Conservation (phyloP, 1,139 yeast species). For the Yamadazyma spencermartinsiae region DNA sequence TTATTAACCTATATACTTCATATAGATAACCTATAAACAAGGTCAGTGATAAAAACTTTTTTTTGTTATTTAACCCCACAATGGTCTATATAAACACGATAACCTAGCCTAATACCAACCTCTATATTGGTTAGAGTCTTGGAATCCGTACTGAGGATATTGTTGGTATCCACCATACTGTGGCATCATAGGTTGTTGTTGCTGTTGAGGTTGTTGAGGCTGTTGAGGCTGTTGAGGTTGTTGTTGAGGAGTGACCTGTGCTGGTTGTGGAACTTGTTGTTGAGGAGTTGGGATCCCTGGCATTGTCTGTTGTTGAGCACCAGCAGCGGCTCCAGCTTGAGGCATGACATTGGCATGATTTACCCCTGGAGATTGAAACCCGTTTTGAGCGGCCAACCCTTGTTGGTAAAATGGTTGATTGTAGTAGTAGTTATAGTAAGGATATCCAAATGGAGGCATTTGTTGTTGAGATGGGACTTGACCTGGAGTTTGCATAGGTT, state of each 20-base stretch:
- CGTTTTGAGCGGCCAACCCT: slow-evolving; percentile 29
- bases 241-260: slow-evolving; percentile 9
- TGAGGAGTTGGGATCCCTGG: slow-evolving; percentile 18
- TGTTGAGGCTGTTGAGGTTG: slow-evolving; percentile 21
- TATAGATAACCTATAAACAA: slow-evolving; percentile 3
- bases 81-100: slow-evolving; percentile 1
- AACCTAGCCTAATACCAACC: slow-evolving; percentile 31
- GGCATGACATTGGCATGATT: slow-evolving; percentile 12
- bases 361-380: slow-evolving; percentile 16
- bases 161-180: slow-evolving; percentile 51
- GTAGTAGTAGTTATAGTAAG: slow-evolving; percentile 47
- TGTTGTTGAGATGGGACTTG: slow-evolving; percentile 20
- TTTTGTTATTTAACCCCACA: neutral
- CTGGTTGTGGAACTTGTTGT: slow-evolving; percentile 25
- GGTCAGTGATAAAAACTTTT: slow-evolving; percentile 2
- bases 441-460: slow-evolving; percentile 44
- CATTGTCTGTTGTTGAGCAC: slow-evolving; percentile 7
- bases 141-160: slow-evolving; percentile 53
- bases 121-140: slow-evolving; percentile 45
- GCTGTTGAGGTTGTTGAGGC: slow-evolving; percentile 17
- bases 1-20: slow-evolving; percentile 2
- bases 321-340: slow-evolving; percentile 4
- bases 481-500: slow-evolving; percentile 10
- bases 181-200: slow-evolving; percentile 32
- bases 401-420: slow-evolving; percentile 44